Conservation (phyloP, 257 asterid species). For the Osmanthus fragrans region DNA sequence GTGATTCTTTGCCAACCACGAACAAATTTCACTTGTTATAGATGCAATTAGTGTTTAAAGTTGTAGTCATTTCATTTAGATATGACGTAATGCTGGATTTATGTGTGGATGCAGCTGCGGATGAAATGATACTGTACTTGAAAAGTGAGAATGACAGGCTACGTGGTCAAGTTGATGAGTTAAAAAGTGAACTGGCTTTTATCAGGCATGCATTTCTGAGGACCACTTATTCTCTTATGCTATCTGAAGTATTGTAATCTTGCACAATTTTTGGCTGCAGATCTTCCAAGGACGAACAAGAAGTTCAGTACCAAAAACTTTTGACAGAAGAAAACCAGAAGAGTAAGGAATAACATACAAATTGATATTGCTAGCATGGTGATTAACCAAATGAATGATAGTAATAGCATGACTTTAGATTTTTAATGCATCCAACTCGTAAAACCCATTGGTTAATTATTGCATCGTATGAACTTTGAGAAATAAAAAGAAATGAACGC, state of each 20-base stretch:
- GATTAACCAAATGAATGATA: neutral
- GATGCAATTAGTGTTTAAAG: neutral
- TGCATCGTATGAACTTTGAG: neutral
- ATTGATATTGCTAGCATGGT: neutral
- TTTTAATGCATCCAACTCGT: constrained; percentile 5
- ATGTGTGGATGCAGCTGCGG: constrained; percentile 61
- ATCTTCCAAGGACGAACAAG: constrained; percentile 57
- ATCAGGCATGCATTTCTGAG: constrained; percentile 50
- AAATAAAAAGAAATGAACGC: neutral
- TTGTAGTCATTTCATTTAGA: neutral
- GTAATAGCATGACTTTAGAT: constrained; percentile 6
- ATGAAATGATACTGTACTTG: constrained; percentile 65
- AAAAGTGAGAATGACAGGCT: constrained; percentile 64
- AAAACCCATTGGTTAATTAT: neutral
- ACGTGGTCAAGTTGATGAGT: constrained; percentile 43
- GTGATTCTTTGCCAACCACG: neutral
- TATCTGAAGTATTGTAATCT: constrained; percentile 18
- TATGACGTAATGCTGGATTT: constrained; percentile 17
- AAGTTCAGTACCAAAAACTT: constrained; percentile 47
- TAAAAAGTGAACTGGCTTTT: constrained; percentile 58
- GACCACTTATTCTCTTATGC: constrained; percentile 6
- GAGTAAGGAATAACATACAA: constrained; percentile 47
- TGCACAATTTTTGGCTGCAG: constrained; percentile 42
- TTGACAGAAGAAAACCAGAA: constrained; percentile 62
- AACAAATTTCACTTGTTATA: neutral